Evolutionary conservation across 2,329 filamentous ascomycete genomes (phyloP), one percentile per base, ranked within the genome.

Genomic region (Spiromastix sp.): DNA sequence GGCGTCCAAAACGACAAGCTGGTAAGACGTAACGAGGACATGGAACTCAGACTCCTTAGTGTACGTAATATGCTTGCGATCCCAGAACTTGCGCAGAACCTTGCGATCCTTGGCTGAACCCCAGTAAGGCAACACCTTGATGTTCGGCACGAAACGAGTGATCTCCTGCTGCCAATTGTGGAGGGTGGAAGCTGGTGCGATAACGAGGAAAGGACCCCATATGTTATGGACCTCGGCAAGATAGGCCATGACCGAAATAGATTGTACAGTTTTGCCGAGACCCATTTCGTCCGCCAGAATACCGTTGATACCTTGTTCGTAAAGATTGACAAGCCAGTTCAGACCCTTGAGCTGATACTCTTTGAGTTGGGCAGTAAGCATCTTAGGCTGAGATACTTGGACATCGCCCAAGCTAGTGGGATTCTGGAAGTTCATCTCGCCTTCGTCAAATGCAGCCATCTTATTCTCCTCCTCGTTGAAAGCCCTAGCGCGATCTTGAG

Each of bases 121-220:
- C 91, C 91, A 98, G 67, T 98, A 98, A 2, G 91, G 91, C 22
- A 98, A 68, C 19, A 94, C 86, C 63, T 96, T 96, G 59, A 98
- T 78, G 39, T 85, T 77, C 1, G 91, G 91, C 2, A 98, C 87
- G 57, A 98, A 98, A 57, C 77, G 87, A 42, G 84, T 75, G 45
- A 98, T 94, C 67, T 98, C 91, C 59, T 98, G 91, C 60, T 98
- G 87, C 91, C 91, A 98, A 56, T 98, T 98, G 77, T 98, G 89
- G 39, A 98, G 68, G 1, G 91, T 98, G 1, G 87, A 95, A 1
- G 91, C 86, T 0, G 91, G 91, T 0, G 91, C 91, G 43, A 98
- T 93, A 46, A 98, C 91, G 32, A 98, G 64, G 67, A 95, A 96
- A 0, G 91, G 91, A 5, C 91, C 91, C 91, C 89, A 96, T 48